Base-by-base conservation (phyloP, 805 yeast species). In the Starmerella tilneyi region DNA sequence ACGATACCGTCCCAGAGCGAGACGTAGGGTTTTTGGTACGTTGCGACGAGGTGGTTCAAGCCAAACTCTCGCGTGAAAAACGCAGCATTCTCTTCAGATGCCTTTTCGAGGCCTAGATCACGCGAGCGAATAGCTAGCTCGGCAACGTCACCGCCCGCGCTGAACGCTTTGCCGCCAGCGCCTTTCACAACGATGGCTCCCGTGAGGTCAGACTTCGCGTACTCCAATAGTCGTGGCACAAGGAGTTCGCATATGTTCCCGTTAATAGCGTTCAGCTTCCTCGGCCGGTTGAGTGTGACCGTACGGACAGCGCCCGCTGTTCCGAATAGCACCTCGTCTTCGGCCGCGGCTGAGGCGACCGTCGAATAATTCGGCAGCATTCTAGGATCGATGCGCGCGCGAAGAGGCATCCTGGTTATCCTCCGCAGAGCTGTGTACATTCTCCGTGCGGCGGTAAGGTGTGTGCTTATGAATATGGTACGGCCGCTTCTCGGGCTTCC, bases 141-240 rank as follows among this genome's bases (percentile, higher is more conserved):
- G 32, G 89, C 79, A 35, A 89, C 94, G 62, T 89, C 98, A 23
- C 97, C 98, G 40, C 98, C 98, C 26, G 97, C 94, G 64, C 96
- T 85, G 49, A 89, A 77, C 1, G 94, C 79, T 59, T 76, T 77
- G 43, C 68, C 68, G 23, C 72, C 74, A 8, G 63, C 65, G 26
- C 89, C 80, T 46, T 76, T 78, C 50, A 89, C 67, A 35, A 92
- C 69, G 30, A 89, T 66, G 45, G 84, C 59, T 51, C 79, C 76
- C 47, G 80, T 77, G 16, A 75, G 66, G 37, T 71, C 71, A 16
- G 85, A 76, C 59, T 82, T 81, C 42, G 84, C 69, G 64, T 79
- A 86, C 61, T 88, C 96, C 37, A 72, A 60, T 49, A 86, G 66
- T 30, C 94, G 74, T 19, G 92, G 85, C 29, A 74, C 67, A 49